Conservation (phyloP, 169 alveolate species). For the Amoebophrya sp. region DNA sequence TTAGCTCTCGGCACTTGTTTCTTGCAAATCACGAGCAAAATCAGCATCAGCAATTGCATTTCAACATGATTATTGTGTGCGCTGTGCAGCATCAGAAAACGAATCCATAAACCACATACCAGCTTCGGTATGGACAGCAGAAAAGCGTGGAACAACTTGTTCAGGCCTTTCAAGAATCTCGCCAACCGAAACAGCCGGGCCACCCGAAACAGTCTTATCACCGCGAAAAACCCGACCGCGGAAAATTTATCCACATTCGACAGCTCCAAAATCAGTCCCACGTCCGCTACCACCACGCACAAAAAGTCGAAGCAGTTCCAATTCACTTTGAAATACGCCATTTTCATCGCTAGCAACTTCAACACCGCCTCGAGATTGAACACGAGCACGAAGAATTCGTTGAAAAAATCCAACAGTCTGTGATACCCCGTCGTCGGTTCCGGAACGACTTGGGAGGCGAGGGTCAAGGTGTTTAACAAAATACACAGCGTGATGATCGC, state of each 20-base stretch:
- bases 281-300: slow-evolving; percentile 22
- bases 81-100: not conserved
- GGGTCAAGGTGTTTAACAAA: slow-evolving; percentile 32
- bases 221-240: slow-evolving; percentile 22
- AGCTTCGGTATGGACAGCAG: slow-evolving; percentile 37
- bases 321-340: slow-evolving; percentile 36
- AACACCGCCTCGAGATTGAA: slow-evolving; percentile 36
- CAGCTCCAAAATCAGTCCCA: not conserved
- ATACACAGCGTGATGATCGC: slow-evolving; percentile 31
- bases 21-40: no score
- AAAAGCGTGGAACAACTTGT: slow-evolving; percentile 38
- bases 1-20: no score
- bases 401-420: slow-evolving; percentile 22
- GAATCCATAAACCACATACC: not conserved
- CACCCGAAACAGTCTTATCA: slow-evolving; percentile 5
- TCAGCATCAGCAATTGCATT: no score
- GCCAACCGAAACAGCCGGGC: slow-evolving; percentile 43
- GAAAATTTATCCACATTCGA: not conserved
- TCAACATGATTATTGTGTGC: no score
- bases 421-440: not conserved
- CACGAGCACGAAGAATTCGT: slow-evolving; percentile 35
- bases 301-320: slow-evolving; percentile 48
- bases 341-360: slow-evolving; percentile 41
- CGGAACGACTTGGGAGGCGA: not conserved
- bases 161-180: slow-evolving; percentile 39